Conservation (phyloP, 306 rosid species). For the Malus domestica region ASM211411v1 NC_041789.1:7491501-7492000, state of each 20-base stretch:
- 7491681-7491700: neutral
- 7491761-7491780: neutral
- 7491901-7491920: neutral
- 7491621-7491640: neutral
- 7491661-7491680: neutral
- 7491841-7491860: neutral
- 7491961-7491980: neutral
- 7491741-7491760: neutral
- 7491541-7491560: neutral
- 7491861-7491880: neutral
- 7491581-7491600: neutral
- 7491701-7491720: neutral
- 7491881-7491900: neutral
- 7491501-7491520: neutral
- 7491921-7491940: neutral
- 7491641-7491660: neutral
- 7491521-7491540: neutral
- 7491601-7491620: neutral
- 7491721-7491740: slow-evolving; percentile 2
- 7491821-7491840: neutral
- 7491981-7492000: neutral
- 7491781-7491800: neutral
- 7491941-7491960: neutral
- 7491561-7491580: neutral
- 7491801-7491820: neutral